Percentiles rank a stretch among this genome's conserved stretches.
These are phyloP conservation scores for Trichoderma sp. DNA, from an alignment of 2,329 filamentous ascomycete species.

Conservation along the genomic window DNA sequence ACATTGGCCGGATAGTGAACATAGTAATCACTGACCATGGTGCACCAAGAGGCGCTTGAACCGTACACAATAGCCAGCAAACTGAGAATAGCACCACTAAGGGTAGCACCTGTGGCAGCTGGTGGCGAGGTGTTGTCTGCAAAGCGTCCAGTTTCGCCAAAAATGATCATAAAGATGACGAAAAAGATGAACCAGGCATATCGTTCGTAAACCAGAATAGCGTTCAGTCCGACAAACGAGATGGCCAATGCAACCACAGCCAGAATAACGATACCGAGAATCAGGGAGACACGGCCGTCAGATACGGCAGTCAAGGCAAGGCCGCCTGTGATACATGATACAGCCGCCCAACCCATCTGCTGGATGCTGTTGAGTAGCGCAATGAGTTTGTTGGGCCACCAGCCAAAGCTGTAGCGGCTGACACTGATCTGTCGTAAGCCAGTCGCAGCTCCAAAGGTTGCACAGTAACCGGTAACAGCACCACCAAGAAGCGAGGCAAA, in stretches of 20 bases:
- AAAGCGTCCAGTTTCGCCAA: slow-evolving; percentile 45
- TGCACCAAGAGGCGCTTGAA: slow-evolving; percentile 50
- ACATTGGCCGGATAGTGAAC: slow-evolving; percentile 48
- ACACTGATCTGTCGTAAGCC: slow-evolving; percentile 55
- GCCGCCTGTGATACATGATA: slow-evolving; percentile 54
- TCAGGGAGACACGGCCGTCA: slow-evolving; percentile 45
- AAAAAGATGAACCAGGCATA: slow-evolving; percentile 52
- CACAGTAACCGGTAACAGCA: slow-evolving; percentile 44
- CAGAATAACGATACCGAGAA: slow-evolving; percentile 56
- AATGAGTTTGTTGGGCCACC: slow-evolving; percentile 52
- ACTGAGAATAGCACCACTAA: slow-evolving; percentile 43
- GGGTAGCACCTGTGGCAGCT: slow-evolving; percentile 36
- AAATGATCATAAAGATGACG: slow-evolving; percentile 52
- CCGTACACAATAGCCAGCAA: slow-evolving; percentile 50
- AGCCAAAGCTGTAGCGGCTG: slow-evolving; percentile 51
- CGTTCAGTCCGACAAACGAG: slow-evolving; percentile 53
- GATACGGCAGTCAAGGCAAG: slow-evolving; percentile 49
- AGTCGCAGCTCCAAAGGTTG: slow-evolving; percentile 51
- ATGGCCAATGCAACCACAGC: slow-evolving; percentile 51
- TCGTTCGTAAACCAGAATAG: slow-evolving; percentile 51
- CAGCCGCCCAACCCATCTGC: slow-evolving; percentile 52
- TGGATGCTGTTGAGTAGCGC: slow-evolving; percentile 43
- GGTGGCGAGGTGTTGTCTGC: slow-evolving; percentile 42
- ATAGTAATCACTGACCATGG: slow-evolving; percentile 37
- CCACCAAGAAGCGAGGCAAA: slow-evolving; percentile 46